Evolutionary conservation across 371 early-diverging fungal genomes (phyloP).

Genomic region (Rhizopus delemar): DNA sequence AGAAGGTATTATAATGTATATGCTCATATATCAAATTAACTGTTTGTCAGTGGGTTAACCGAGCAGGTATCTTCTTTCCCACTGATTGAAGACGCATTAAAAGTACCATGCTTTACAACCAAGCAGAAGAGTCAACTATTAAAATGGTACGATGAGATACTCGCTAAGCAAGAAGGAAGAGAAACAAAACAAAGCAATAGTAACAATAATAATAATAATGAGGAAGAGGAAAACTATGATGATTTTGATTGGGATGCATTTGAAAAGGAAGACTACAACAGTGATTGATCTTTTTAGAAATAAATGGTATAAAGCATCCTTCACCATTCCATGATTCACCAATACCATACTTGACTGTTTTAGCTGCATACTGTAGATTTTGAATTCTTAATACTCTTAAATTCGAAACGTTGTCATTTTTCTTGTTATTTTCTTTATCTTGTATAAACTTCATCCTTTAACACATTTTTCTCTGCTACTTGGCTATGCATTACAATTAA

Average conservation of each 20-base stretch:
- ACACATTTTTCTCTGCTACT: too few relatives aligned
- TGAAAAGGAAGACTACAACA: conserved; percentile 22
- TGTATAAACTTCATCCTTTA: too few relatives aligned
- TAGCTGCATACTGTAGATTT: too few relatives aligned
- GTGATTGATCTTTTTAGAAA: not conserved
- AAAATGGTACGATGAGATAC: conserved; percentile 45
- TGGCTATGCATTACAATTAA: too few relatives aligned
- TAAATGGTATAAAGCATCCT: not conserved
- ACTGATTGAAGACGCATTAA: conserved; percentile 42
- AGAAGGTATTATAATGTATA: conserved; percentile 14
- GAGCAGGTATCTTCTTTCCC: conserved; percentile 27
- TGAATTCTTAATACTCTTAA: too few relatives aligned
- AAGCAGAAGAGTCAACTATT: conserved; percentile 39
- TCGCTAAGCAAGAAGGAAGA: conserved; percentile 31
- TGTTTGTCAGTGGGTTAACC: conserved; percentile 11
- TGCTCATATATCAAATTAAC: not conserved
- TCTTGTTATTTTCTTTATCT: too few relatives aligned
- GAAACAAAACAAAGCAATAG: not conserved
- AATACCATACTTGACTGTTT: too few relatives aligned
- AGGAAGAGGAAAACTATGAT: conserved; percentile 33
- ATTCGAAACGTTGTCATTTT: too few relatives aligned
- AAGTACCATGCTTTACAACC: conserved; percentile 46
- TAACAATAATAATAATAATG: conserved; percentile 1
- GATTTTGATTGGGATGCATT: conserved; percentile 48
- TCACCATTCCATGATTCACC: too few relatives aligned